phyloP scores from a whole-genome alignment of 163 green algal genomes.

The Scenedesmus sp. region DNA sequence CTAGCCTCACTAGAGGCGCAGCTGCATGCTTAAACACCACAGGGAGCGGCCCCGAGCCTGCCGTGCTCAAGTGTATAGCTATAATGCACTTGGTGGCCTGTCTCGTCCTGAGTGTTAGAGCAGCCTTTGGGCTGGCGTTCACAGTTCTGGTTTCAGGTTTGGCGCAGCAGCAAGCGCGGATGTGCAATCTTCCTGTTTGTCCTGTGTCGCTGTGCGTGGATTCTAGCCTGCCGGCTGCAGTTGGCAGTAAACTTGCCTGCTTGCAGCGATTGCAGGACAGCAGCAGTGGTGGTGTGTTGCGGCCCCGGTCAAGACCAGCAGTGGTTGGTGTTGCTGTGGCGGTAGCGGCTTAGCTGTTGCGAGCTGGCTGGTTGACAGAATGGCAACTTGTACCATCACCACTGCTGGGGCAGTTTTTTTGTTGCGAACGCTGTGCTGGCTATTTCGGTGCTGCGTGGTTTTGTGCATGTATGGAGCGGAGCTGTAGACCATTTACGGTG shows the following conservation, averaged over 20 bases:
- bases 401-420: background rate
- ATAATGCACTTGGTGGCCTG: slow-evolving; percentile 64
- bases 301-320: background rate
- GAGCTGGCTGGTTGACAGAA: background rate
- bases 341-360: background rate
- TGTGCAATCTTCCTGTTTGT: background rate
- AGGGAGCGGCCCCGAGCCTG: slow-evolving; percentile 63
- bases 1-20: slow-evolving; percentile 57
- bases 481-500: background rate
- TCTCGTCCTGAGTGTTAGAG: slow-evolving; percentile 15
- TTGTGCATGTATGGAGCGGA: background rate
- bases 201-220: background rate
- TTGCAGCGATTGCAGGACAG: background rate
- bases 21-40: background rate
- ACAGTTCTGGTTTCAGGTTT: background rate
- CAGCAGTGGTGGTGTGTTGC: background rate
- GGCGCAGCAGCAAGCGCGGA: background rate
- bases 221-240: background rate
- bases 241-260: background rate
- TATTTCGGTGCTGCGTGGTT: background rate
- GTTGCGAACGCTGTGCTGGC: background rate
- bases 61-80: slow-evolving; percentile 73
- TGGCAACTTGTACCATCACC: background rate
- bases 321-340: slow-evolving; percentile 8
- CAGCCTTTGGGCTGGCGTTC: slow-evolving; percentile 14